A percentile compares a stretch with the other conserved stretches of the same genome.
Conservation (phyloP, 345 rosid genomes). For the Kandelia obovata region DNA sequence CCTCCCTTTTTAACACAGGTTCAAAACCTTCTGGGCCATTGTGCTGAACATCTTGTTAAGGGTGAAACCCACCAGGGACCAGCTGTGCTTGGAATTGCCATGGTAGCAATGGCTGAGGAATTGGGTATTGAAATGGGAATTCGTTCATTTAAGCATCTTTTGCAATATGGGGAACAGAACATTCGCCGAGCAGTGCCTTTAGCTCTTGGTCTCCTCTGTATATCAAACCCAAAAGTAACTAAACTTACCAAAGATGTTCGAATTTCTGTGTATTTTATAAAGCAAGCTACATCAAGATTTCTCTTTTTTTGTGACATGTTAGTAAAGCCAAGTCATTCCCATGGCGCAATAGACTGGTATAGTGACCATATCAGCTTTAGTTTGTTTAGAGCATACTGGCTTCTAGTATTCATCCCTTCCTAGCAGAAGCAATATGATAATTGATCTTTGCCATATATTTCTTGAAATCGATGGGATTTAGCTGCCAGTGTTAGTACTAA, state of each 20-base stretch:
- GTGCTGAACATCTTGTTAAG: constrained; percentile 84
- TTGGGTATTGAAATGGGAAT: constrained; percentile 95
- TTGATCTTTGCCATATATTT: too few species aligned
- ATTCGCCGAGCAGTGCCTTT: constrained; percentile 86
- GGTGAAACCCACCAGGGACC: constrained; percentile 90
- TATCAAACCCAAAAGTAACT: constrained; percentile 84
- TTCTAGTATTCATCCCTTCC: background rate
- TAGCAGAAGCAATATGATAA: too few species aligned
- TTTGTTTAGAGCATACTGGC: too few species aligned
- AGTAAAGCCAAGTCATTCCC: too few species aligned
- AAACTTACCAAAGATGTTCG: too few species aligned
- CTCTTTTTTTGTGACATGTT: too few species aligned
- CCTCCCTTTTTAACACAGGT: constrained; percentile 19
- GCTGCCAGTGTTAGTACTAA: too few species aligned
- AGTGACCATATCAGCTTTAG: too few species aligned
- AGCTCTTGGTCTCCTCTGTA: constrained; percentile 96
- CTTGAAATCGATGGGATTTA: too few species aligned
- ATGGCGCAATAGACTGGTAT: constrained; percentile 34
- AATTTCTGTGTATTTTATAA: background rate
- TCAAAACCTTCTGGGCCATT: constrained; percentile 81
- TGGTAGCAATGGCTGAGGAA: constrained; percentile 99
- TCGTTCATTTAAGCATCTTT: constrained; percentile 84
- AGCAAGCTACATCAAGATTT: too few species aligned
- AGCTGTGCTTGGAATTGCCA: constrained; percentile 92
- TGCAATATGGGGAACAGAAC: constrained; percentile 91